Conservation (phyloP, 2,329 filamentous ascomycete genomes). For the Claviceps citrina region DNA sequence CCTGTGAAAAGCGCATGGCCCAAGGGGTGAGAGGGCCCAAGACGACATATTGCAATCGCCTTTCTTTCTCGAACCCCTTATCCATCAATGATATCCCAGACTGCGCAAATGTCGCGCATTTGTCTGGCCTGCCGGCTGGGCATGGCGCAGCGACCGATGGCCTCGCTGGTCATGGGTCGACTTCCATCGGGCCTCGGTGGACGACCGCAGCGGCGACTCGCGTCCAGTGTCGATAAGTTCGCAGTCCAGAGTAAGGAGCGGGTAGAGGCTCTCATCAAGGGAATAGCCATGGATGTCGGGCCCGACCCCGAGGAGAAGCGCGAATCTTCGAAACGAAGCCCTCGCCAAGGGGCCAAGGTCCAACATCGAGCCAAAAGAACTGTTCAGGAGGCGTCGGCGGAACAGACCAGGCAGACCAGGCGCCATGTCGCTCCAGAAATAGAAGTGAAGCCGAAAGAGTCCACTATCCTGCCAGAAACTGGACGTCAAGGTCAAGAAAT, state of each 20-base stretch:
- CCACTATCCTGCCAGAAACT: neutral
- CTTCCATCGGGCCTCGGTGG: conserved; percentile 5
- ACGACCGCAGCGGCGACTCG: conserved; percentile 10
- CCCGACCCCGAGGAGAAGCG: too few relatives aligned
- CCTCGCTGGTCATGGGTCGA: neutral
- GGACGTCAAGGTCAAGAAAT: neutral
- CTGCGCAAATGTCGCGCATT: conserved; percentile 17
- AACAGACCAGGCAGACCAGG: too few relatives aligned
- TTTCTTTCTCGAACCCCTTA: neutral
- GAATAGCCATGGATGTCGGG: neutral
- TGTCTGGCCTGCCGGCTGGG: conserved; percentile 20
- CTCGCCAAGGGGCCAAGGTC: conserved; percentile 1
- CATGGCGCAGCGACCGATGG: conserved; percentile 12
- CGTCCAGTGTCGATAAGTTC: conserved; percentile 14
- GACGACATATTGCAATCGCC: neutral
- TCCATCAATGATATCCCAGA: conserved; percentile 22
- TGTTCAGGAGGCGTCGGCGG: too few relatives aligned
- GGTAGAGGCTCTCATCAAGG: conserved; percentile 14
- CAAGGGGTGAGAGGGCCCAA: neutral
- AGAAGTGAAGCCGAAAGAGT: too few relatives aligned
- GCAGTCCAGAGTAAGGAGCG: conserved; percentile 10
- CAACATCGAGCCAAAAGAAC: neutral
- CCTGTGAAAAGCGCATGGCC: neutral
- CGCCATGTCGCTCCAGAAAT: too few relatives aligned
- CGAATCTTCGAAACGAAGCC: neutral